These are phyloP conservation scores for Globisporangium recalcitrans DNA, from an alignment of 352 stramenopile genomes.

Conservation along the genomic window DNA sequence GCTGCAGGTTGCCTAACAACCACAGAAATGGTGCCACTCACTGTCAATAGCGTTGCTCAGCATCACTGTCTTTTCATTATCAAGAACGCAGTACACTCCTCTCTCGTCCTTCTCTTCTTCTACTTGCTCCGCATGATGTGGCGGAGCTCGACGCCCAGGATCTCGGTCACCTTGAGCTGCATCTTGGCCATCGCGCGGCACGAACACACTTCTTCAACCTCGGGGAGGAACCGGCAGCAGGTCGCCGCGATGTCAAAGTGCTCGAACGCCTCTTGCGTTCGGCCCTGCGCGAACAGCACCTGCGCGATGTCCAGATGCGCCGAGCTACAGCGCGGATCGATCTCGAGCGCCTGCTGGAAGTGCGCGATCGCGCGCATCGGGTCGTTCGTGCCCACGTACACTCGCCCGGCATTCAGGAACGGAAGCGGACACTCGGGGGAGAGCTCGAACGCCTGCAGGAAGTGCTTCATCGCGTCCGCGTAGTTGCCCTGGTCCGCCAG, in stretches of 20 bases:
- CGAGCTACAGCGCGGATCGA: conserved; percentile 75
- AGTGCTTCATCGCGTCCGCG: conserved; percentile 73
- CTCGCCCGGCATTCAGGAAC: conserved; percentile 78
- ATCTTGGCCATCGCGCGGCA: conserved; percentile 78
- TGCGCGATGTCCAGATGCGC: conserved; percentile 83
- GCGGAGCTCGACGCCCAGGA: conserved; percentile 78
- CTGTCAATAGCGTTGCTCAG: neutral
- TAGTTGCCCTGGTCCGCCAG: conserved; percentile 81
- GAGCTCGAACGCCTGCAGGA: conserved; percentile 60
- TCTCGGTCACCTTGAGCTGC: conserved; percentile 81
- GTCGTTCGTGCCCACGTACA: conserved; percentile 83
- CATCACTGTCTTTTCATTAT: no score
- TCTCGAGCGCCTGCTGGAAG: conserved; percentile 71
- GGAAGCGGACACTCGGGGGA: conserved; percentile 72
- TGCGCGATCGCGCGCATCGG: conserved; percentile 73
- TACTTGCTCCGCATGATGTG: conserved; percentile 84
- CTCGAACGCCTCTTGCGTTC: conserved; percentile 57
- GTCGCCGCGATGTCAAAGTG: conserved; percentile 68
- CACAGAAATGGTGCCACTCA: no score
- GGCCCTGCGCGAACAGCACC: conserved; percentile 79
- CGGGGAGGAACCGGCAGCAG: conserved; percentile 77
- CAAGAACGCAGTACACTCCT: neutral
- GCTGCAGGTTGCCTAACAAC: no score
- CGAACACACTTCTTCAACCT: conserved; percentile 78
- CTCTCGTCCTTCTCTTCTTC: neutral